These are phyloP conservation scores for Macrocybe gigantea DNA, from an alignment of 768 basidiomycete species.

Conservation along the genomic window DNA sequence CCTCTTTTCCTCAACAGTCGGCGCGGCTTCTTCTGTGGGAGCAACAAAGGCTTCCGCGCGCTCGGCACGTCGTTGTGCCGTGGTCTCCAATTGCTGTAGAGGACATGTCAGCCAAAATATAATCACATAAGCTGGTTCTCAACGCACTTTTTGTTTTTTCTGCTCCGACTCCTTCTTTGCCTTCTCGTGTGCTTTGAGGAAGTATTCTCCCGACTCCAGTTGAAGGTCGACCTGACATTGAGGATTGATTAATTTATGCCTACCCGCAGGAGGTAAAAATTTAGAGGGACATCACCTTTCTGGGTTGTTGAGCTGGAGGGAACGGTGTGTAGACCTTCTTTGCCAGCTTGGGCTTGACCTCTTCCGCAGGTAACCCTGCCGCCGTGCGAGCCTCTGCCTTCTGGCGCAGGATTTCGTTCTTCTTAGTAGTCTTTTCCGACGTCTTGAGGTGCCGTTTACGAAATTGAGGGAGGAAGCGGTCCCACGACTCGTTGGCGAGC, in stretches of 20 bases:
- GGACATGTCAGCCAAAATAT: slow-evolving; percentile 1
- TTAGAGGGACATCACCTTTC: slow-evolving; percentile 54
- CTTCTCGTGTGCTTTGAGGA: slow-evolving; percentile 89
- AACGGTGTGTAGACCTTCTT: slow-evolving; percentile 99
- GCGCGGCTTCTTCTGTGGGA: slow-evolving; percentile 71
- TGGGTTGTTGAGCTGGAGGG: slow-evolving; percentile 89
- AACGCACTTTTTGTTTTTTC: slow-evolving; percentile 68
- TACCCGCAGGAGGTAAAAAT: background rate
- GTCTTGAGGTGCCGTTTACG: slow-evolving; percentile 89
- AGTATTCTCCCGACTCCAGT: slow-evolving; percentile 96
- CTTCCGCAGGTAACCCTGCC: slow-evolving; percentile 54
- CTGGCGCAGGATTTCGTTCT: slow-evolving; percentile 64
- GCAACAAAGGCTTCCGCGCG: slow-evolving; percentile 87
- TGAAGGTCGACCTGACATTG: slow-evolving; percentile 74
- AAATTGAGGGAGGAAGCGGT: slow-evolving; percentile 95
- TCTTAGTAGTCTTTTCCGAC: slow-evolving; percentile 88
- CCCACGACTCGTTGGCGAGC: slow-evolving; percentile 91
- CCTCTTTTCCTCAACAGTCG: slow-evolving; percentile 74
- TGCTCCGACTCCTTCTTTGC: slow-evolving; percentile 65
- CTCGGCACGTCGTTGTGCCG: slow-evolving; percentile 65
- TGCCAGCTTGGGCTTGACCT: slow-evolving; percentile 36
- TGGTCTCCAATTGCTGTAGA: slow-evolving; percentile 70
- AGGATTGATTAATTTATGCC: background rate
- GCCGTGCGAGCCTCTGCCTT: slow-evolving; percentile 61
- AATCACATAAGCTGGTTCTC: background rate